Base-by-base conservation (phyloP, 2,329 filamentous ascomycete species). In the Epichloe hybrida region DNA sequence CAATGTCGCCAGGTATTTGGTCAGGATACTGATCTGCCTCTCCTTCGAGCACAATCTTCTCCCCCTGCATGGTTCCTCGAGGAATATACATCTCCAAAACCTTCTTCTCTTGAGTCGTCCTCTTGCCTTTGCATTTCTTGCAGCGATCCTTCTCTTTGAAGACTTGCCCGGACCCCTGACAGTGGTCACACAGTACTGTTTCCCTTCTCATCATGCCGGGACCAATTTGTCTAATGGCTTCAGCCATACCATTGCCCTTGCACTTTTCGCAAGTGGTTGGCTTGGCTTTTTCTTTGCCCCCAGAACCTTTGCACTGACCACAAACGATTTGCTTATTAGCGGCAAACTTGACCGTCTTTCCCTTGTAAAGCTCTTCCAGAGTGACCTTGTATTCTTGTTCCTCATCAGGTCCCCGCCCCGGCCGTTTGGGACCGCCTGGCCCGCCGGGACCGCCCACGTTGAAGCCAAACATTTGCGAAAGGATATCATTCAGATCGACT, bases 121-220 rank as follows among this genome's bases (percentile, higher is more conserved):
- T 80, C 67, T 86, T 87, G 62, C 93, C 93, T 72, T 97, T 97
- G 80, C 93, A 98, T 74, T 93, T 96, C 76, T 95, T 95, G 76
- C 93, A 98, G 64, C 88, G 88, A 63, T 98, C 93, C 74, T 97
- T 97, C 63, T 95, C 88, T 68, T 91, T 91, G 72, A 83, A 95
- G 62, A 90, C 82, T 62, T 83, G 82, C 5, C 93, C 93, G n/a
- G 82, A 79, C 36, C 90, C 91, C 53, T 83, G 77, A 69, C 93
- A 98, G 61, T 84, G 83, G 60, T 85, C 83, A 68, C 93, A 98
- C 37, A 83, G 69, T 38, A 90, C 81, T 6, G 83, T 81, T 61
- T 88, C 84, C 61, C 88, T 85, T 34, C 88, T 87, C 55, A 94
- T 82, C 64, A 96, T 74, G 53, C 90, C 89, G 20, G 90, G 88